A percentile compares a stretch with the other conserved stretches of the same genome.
phyloP scores from a whole-genome alignment of 106 monocot species.

The Acorus calamus region DNA sequence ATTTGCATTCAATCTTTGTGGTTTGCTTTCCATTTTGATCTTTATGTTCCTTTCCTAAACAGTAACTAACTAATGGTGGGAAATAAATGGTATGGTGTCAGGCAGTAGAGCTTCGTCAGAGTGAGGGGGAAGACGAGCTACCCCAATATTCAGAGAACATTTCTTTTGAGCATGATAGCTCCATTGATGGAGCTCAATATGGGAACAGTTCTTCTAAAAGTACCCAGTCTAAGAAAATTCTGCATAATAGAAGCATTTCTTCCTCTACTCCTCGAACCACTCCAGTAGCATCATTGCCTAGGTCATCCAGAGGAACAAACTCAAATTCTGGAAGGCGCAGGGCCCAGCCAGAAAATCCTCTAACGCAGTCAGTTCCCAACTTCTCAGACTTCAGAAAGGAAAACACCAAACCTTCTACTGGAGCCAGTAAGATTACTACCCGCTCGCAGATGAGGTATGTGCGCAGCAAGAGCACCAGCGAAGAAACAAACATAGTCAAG shows the following conservation, averaged over 20 bases:
- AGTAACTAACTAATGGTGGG: neutral
- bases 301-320: constrained; percentile 31
- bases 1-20: neutral
- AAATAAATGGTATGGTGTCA: constrained; percentile 10
- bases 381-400: constrained; percentile 71
- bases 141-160: constrained; percentile 1
- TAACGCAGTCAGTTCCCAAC: constrained; percentile 63
- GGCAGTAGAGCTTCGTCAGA: constrained; percentile 1
- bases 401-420: constrained; percentile 44
- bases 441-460: constrained; percentile 26
- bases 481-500: constrained; percentile 40
- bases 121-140: constrained; percentile 4
- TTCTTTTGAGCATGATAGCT: constrained; percentile 5
- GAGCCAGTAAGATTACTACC: constrained; percentile 19
- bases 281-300: constrained; percentile 31
- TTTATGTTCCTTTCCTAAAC: neutral
- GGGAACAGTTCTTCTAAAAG: constrained; percentile 50
- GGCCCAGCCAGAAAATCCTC: constrained; percentile 44
- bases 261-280: constrained; percentile 27
- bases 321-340: constrained; percentile 32
- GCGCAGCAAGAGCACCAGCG: constrained; percentile 58
- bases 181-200: constrained; percentile 33
- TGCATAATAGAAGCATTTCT: constrained; percentile 21
- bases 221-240: constrained; percentile 33
- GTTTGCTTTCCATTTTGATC: neutral